Evolutionary conservation across 2,329 filamentous ascomycete species (phyloP).

Genomic region (Aureobasidium leucospermi): DNA sequence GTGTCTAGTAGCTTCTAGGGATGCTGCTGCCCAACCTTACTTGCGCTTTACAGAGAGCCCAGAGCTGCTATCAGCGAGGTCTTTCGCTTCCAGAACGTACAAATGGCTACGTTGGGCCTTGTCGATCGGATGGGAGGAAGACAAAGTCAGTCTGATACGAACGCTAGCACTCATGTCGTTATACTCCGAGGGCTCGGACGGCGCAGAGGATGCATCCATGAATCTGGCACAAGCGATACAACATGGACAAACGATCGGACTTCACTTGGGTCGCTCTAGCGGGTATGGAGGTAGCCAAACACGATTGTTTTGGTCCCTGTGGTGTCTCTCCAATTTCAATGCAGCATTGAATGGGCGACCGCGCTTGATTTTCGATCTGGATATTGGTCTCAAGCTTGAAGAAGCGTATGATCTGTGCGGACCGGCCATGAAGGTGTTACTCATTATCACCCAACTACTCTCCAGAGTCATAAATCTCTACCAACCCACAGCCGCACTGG

Average conservation of each 20-base stretch:
- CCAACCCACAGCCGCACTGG: constrained; percentile 33
- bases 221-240: constrained; percentile 43
- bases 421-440: constrained; percentile 42
- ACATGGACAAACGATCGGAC: constrained; percentile 42
- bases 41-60: constrained; percentile 28
- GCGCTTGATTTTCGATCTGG: constrained; percentile 40
- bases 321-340: constrained; percentile 42
- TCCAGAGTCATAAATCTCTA: constrained; percentile 43
- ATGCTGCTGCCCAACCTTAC: constrained; percentile 34
- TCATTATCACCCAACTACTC: constrained; percentile 38
- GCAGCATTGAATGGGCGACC: constrained; percentile 41
- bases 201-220: constrained; percentile 37
- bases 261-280: constrained; percentile 49
- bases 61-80: constrained; percentile 29
- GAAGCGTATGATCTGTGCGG: constrained; percentile 19
- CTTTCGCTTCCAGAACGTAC: constrained; percentile 40
- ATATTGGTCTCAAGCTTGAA: constrained; percentile 7
- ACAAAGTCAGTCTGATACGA: constrained; percentile 41
- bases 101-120: constrained; percentile 35
- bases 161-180: constrained; percentile 40
- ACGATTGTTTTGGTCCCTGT: constrained; percentile 50
- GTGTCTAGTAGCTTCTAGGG: constrained; percentile 42
- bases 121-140: constrained; percentile 35
- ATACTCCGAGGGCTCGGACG: constrained; percentile 41
- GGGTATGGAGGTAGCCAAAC: constrained; percentile 54